Evolutionary conservation across 306 rosid genomes (phyloP).

Genomic region (Dalbergia cultrata): DNA sequence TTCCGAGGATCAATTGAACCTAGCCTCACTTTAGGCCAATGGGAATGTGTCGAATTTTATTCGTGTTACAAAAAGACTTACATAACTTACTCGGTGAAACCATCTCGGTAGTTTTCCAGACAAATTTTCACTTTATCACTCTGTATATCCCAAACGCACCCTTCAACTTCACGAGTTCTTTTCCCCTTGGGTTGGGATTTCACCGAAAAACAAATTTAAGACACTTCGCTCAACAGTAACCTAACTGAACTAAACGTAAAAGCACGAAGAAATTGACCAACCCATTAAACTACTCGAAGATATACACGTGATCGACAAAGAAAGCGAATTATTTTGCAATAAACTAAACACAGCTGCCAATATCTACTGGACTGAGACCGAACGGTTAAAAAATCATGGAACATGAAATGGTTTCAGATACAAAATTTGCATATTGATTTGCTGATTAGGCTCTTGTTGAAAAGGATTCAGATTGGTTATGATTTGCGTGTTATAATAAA

Average conservation of each 20-base stretch:
- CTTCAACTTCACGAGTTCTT: background rate
- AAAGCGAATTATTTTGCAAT: background rate
- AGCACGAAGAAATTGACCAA: constrained; percentile 18
- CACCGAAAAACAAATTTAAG: background rate
- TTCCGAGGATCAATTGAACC: no score
- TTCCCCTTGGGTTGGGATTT: background rate
- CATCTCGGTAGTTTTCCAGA: no score
- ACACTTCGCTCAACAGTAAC: background rate
- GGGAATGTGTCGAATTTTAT: no score
- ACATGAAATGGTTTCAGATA: background rate
- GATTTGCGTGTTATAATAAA: background rate
- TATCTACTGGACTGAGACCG: background rate
- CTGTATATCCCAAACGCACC: background rate
- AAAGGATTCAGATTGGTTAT: background rate
- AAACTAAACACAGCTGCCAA: background rate
- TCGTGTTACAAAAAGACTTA: no score
- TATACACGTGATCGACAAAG: background rate
- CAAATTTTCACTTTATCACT: no score
- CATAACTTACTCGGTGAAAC: no score
- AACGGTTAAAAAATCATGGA: background rate
- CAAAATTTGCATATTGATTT: background rate
- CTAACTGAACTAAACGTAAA: background rate
- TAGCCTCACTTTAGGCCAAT: no score
- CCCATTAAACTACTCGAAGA: background rate
- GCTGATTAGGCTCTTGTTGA: background rate